Conservation (phyloP, 164 flowering plant genomes). For the Dillenia suffruticosa region DNA sequence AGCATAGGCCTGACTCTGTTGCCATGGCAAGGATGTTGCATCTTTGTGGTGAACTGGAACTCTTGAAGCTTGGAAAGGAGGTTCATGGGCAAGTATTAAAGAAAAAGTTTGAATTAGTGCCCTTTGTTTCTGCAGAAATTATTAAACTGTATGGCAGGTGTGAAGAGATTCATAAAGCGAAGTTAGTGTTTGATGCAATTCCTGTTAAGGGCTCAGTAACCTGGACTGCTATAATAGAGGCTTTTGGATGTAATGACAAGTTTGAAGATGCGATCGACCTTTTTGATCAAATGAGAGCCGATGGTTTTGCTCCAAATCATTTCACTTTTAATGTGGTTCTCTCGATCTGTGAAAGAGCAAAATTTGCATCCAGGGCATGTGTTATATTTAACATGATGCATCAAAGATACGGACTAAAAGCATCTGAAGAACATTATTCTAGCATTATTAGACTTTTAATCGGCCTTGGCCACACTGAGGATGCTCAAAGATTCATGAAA, state of each 20-base stretch:
- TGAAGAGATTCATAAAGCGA: slow-evolving; percentile 38
- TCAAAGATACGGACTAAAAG: slow-evolving; percentile 33
- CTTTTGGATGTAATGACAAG: slow-evolving; percentile 41
- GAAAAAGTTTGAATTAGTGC: slow-evolving; percentile 43
- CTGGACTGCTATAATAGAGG: slow-evolving; percentile 79
- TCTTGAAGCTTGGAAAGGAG: slow-evolving; percentile 66
- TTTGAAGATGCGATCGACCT: slow-evolving; percentile 51
- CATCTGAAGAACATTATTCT: slow-evolving; percentile 55
- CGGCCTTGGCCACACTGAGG: slow-evolving; percentile 33
- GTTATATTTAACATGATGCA: slow-evolving; percentile 48
- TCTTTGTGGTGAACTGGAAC: slow-evolving; percentile 41
- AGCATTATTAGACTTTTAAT: slow-evolving; percentile 44
- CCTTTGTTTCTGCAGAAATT: slow-evolving; percentile 61
- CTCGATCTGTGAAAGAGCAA: slow-evolving; percentile 54
- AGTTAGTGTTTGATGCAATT: slow-evolving; percentile 39
- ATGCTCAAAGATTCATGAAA: slow-evolving; percentile 39
- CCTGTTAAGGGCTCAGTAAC: slow-evolving; percentile 59
- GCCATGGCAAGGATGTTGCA: slow-evolving; percentile 50
- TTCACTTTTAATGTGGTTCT: slow-evolving; percentile 55
- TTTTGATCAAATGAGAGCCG: slow-evolving; percentile 39
- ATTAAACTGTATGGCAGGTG: slow-evolving; percentile 73
- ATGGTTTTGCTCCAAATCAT: slow-evolving; percentile 52
- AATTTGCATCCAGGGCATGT: slow-evolving; percentile 56
- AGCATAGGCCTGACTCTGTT: slow-evolving; percentile 76
- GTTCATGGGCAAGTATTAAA: slow-evolving; percentile 69